Evolutionary conservation across 345 rosid species (phyloP).

Genomic region (Brassica cretica): DNA sequence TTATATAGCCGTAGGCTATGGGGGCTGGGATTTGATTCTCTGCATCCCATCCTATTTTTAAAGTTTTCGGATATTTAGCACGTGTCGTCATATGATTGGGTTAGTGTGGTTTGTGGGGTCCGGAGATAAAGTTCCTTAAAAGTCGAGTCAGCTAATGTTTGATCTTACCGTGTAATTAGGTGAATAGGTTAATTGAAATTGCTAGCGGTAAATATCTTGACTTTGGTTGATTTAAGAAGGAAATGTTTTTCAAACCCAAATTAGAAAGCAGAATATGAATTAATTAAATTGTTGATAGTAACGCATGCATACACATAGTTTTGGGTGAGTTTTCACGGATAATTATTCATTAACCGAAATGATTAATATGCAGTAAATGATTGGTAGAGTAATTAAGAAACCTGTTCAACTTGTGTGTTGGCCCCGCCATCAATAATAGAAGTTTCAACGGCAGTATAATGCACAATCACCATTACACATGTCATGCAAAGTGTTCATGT

Average conservation of each 20-base stretch:
- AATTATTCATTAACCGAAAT: neutral
- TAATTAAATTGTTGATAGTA: neutral
- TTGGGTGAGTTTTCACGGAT: neutral
- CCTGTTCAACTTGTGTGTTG: constrained; percentile 26
- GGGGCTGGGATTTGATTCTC: constrained; percentile 11
- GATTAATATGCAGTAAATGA: neutral
- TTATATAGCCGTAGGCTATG: constrained; percentile 22
- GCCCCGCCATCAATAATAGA: constrained; percentile 6
- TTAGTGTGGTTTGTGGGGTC: neutral
- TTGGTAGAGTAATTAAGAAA: constrained; percentile 5
- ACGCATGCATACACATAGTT: neutral
- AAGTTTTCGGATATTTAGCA: neutral
- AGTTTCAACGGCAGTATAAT: constrained; percentile 14
- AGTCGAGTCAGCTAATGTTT: constrained; percentile 18
- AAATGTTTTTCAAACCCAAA: neutral
- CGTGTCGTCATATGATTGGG: neutral
- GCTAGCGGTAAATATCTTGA: constrained; percentile 5
- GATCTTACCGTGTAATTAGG: constrained; percentile 28
- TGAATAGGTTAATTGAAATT: constrained; percentile 14
- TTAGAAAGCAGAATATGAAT: too few species aligned
- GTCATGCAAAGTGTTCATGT: neutral
- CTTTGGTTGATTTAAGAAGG: constrained; percentile 3
- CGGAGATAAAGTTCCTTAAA: neutral
- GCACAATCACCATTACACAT: constrained; percentile 27
- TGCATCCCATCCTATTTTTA: constrained; percentile 16